Evolutionary conservation across 2,329 filamentous ascomycete species (phyloP).

Genomic region (Penicillium sp.): DNA sequence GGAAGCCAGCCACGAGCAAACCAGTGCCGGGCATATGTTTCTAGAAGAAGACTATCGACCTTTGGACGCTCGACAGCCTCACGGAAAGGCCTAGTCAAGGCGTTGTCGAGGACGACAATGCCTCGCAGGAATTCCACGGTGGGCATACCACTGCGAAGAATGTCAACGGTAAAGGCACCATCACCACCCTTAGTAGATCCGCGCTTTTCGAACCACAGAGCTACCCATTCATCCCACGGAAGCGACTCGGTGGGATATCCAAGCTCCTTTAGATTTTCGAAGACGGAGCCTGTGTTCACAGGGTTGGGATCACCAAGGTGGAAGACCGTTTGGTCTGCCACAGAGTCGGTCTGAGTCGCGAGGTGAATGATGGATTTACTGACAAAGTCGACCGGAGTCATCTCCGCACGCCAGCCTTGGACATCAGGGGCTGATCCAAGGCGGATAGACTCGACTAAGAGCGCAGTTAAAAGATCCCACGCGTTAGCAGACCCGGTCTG

Average conservation of each 20-base stretch:
- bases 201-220: constrained; percentile 72
- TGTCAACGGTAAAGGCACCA: constrained; percentile 76
- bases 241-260: constrained; percentile 72
- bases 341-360: constrained; percentile 61
- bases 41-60: constrained; percentile 71
- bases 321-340: constrained; percentile 66
- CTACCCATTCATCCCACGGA: constrained; percentile 74
- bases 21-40: constrained; percentile 80
- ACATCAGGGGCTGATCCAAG: constrained; percentile 72
- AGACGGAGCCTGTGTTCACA: constrained; percentile 68
- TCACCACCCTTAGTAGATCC: constrained; percentile 67
- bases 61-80: constrained; percentile 66
- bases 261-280: constrained; percentile 65
- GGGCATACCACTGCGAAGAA: constrained; percentile 80
- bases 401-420: constrained; percentile 76
- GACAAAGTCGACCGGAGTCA: constrained; percentile 84
- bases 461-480: constrained; percentile 75
- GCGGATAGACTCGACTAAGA: constrained; percentile 77
- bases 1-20: constrained; percentile 78
- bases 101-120: constrained; percentile 75
- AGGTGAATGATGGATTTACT: constrained; percentile 74
- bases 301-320: constrained; percentile 76
- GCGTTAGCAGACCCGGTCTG: constrained; percentile 74
- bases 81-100: constrained; percentile 65
- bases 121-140: constrained; percentile 71